phyloP scores from a whole-genome alignment of 1,139 yeast species.

The Candida pseudocylindracea region DNA sequence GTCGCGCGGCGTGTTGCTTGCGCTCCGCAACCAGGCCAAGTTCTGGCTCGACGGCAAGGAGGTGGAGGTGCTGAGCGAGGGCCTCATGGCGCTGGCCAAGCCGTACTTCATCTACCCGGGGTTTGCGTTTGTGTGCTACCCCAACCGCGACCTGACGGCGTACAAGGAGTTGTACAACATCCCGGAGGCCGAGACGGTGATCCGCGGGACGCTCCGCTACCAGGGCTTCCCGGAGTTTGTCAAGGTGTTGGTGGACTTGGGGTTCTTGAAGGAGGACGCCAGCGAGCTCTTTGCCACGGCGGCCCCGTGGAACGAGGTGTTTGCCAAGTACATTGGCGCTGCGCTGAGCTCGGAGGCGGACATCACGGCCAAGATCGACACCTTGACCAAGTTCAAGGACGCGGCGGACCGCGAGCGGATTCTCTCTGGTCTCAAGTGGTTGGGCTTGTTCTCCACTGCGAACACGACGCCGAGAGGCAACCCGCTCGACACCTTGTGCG shows the following conservation, averaged over 20 bases:
- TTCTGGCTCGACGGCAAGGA: constrained; percentile 75
- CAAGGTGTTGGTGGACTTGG: constrained; percentile 85
- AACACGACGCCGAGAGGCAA: constrained; percentile 74
- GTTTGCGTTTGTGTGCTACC: constrained; percentile 83
- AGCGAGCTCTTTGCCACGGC: constrained; percentile 32
- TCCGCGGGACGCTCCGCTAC: constrained; percentile 93
- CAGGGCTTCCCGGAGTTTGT: constrained; percentile 98
- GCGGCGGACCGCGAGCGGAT: constrained; percentile 73
- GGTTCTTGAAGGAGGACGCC: constrained; percentile 67
- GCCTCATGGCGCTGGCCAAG: constrained; percentile 84
- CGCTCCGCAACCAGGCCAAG: constrained; percentile 81
- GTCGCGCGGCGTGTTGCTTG: constrained; percentile 90
- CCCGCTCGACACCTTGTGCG: constrained; percentile 91
- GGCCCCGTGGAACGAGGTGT: constrained; percentile 75
- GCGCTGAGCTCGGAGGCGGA: constrained; percentile 48
- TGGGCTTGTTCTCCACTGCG: constrained; percentile 69
- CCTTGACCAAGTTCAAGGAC: constrained; percentile 62
- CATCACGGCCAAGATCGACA: constrained; percentile 49
- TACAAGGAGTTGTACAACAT: constrained; percentile 81
- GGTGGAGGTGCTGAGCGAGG: constrained; percentile 66
- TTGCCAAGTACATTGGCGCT: constrained; percentile 56
- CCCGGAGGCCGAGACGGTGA: constrained; percentile 93
- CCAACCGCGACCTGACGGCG: constrained; percentile 93
- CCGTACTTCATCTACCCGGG: constrained; percentile 96
- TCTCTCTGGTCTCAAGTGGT: constrained; percentile 78